A percentile compares a stretch with the other conserved stretches of the same genome.
These are phyloP conservation scores for Liquidambar formosana DNA, from an alignment of 164 flowering plant genomes.

Conservation along the genomic window DNA sequence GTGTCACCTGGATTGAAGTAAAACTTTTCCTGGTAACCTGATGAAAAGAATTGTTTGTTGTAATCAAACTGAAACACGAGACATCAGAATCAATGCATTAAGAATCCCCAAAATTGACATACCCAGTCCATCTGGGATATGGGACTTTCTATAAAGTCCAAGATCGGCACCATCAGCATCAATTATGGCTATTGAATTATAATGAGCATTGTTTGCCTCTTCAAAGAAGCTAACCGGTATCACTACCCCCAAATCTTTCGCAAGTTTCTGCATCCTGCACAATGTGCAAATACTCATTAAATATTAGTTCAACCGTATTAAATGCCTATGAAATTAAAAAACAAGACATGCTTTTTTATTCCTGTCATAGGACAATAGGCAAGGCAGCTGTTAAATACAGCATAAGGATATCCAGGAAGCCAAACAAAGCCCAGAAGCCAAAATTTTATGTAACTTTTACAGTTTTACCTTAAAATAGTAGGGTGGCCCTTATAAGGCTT, in stretches of 20 bases:
- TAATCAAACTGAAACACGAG: neutral
- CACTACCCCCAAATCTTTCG: slow-evolving; percentile 92
- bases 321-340: neutral
- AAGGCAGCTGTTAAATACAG: neutral
- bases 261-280: slow-evolving; percentile 87
- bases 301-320: neutral
- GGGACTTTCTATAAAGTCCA: slow-evolving; percentile 94
- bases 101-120: slow-evolving; percentile 7
- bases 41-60: slow-evolving; percentile 11
- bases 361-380: neutral
- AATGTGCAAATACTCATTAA: neutral
- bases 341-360: neutral
- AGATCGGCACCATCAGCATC: slow-evolving; percentile 97
- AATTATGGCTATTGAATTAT: slow-evolving; percentile 90
- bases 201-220: slow-evolving; percentile 97
- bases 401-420: neutral
- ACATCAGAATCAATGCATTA: neutral
- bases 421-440: neutral
- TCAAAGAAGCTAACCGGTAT: slow-evolving; percentile 98
- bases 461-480: slow-evolving; percentile 63
- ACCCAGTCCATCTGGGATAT: slow-evolving; percentile 99
- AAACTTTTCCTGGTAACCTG: slow-evolving; percentile 98
- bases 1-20: slow-evolving; percentile 99
- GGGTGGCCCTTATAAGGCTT: slow-evolving; percentile 86
- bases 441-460: neutral